These are phyloP conservation scores for Fusarium caatingaense DNA, from an alignment of 2,329 filamentous ascomycete species.

Conservation along the genomic window DNA sequence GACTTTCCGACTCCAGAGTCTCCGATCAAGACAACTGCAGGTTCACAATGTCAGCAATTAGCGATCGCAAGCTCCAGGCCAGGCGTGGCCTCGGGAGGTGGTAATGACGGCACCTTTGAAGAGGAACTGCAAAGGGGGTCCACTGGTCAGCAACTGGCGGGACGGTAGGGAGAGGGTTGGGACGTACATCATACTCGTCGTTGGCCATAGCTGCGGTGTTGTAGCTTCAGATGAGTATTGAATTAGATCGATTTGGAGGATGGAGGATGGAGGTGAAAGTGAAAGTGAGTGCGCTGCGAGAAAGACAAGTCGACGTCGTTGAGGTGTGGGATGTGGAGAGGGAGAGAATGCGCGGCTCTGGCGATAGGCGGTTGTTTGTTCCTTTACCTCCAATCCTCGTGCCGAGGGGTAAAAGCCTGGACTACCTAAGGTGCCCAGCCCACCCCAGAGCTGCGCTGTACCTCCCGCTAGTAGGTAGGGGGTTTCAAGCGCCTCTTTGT, in stretches of 20 bases:
- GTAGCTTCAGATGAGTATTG: constrained; percentile 31
- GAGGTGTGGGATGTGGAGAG: constrained; percentile 50
- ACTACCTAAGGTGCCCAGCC: neutral
- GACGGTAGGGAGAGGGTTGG: constrained; percentile 28
- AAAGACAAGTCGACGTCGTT: constrained; percentile 45
- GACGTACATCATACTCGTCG: constrained; percentile 99
- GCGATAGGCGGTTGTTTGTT: constrained; percentile 48
- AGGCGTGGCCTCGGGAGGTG: constrained; percentile 33
- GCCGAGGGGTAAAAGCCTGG: constrained; percentile 45
- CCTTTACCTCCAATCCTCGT: constrained; percentile 37
- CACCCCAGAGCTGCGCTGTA: constrained; percentile 24
- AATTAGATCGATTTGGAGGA: constrained; percentile 23
- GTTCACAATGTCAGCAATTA: constrained; percentile 48
- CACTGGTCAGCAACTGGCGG: constrained; percentile 50
- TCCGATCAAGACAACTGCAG: constrained; percentile 93
- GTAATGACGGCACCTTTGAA: constrained; percentile 84
- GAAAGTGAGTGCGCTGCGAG: constrained; percentile 42
- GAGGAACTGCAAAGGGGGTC: constrained; percentile 77
- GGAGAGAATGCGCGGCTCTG: constrained; percentile 50
- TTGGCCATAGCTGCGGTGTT: constrained; percentile 83
- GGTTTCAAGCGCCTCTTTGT: constrained; percentile 25
- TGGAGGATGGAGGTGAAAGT: constrained; percentile 32
- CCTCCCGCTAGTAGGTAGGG: constrained; percentile 20
- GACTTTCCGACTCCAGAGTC: constrained; percentile 99
- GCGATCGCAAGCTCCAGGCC: constrained; percentile 25